phyloP scores from a whole-genome alignment of 2,329 filamentous ascomycete species.

The Leptographium wingfieldii region DNA sequence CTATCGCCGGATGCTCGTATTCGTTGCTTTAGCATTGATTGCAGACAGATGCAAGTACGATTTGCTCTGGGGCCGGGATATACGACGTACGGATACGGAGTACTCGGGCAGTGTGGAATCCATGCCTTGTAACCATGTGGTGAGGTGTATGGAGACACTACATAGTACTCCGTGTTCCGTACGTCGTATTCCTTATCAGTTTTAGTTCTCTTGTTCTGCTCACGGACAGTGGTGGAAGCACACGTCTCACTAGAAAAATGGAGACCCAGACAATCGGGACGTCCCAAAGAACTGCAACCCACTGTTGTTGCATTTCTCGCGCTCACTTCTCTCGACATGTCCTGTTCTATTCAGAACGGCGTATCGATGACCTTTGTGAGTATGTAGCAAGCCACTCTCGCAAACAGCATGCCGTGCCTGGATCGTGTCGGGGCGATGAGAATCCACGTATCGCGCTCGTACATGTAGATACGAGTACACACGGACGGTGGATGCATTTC shows the following conservation, averaged over 20 bases:
- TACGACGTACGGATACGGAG: neutral
- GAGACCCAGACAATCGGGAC: constrained; percentile 7
- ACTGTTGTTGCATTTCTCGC: neutral
- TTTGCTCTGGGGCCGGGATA: neutral
- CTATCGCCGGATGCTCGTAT: neutral
- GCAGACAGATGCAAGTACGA: neutral
- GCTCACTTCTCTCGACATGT: neutral
- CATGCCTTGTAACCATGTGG: neutral
- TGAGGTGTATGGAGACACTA: neutral
- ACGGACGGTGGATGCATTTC: too few relatives aligned
- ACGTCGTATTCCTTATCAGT: neutral
- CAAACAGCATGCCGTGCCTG: too few relatives aligned
- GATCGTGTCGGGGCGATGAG: too few relatives aligned
- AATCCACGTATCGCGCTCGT: too few relatives aligned
- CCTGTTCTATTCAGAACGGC: too few relatives aligned
- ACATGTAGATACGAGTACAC: too few relatives aligned
- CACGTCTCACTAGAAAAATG: constrained; percentile 1
- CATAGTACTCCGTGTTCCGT: too few relatives aligned
- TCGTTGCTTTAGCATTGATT: neutral
- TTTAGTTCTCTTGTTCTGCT: neutral
- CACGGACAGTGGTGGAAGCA: neutral
- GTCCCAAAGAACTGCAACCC: neutral
- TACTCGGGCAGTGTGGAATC: neutral
- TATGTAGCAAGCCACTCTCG: too few relatives aligned
- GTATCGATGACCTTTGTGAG: too few relatives aligned